Base-by-base conservation (phyloP, 495 filamentous ascomycete genomes). In the Aspergillus diversus region DNA sequence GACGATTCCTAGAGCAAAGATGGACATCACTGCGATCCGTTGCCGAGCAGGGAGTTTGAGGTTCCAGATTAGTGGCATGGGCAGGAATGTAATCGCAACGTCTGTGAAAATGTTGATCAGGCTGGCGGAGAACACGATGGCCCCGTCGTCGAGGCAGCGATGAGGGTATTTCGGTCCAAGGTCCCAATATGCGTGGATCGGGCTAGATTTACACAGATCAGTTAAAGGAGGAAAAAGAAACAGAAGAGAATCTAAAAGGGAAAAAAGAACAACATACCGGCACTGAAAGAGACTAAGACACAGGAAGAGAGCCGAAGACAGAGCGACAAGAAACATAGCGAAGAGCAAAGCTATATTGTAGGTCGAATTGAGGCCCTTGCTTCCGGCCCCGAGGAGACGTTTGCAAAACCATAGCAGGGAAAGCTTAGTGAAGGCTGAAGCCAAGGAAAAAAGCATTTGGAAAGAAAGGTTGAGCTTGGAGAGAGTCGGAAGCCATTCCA, bases 41-140 rank as follows among this genome's bases (percentile, higher is more conserved):
- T 88, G 85, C 33, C 75, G 79, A 16, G 72, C 42, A 32, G 85
- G 82, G 56, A 90, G 73, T 42, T 84, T 78, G 27, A 89, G 69
- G 11, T 79, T 75, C 76, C 82, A 79, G 35, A 86, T 79, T 39
- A 85, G 75, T n/a, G 83, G 81, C 63, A 89, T 86, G 0, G 88
- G 87, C 1, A 90, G 64, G 9, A 84, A 66, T 0, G 87, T 84
- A 21, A 80, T 77, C 2, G 84, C 51, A 51, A 89, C 80, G 63
- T 90, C 88, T 16, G 84, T 86, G 37, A 83, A 64, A 27, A 83
- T 84, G 66, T 89, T 88, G 67, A 88, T 78, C 31, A 86, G 75
- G 55, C 84, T 86, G 11, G 76, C 81, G 3, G 77, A 75, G 43
- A 87, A 78, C 16, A 87, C 77, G 56, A 82, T 74, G 6, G 66